Conservation (phyloP, 129 eudicot species). For the Smallanthus sonchifolius region DNA sequence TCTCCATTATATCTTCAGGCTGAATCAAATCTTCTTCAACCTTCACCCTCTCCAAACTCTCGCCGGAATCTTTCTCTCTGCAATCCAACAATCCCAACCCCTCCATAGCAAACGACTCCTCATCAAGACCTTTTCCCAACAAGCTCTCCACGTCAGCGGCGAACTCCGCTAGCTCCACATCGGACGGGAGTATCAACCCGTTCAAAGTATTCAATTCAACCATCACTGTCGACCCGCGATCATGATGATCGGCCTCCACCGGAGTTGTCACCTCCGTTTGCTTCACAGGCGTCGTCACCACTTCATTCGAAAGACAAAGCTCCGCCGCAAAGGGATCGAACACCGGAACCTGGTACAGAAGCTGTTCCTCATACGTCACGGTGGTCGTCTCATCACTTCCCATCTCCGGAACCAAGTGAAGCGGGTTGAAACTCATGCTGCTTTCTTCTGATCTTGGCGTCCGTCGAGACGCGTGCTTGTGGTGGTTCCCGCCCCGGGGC, state of each 20-base stretch:
- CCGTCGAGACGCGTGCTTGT: constrained; percentile 19
- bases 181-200: constrained; percentile 49
- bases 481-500: constrained; percentile 42
- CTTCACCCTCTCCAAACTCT: constrained; percentile 35
- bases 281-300: background rate
- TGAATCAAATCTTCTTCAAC: constrained; percentile 39
- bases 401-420: constrained; percentile 63
- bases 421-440: constrained; percentile 21
- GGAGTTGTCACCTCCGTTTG: constrained; percentile 23
- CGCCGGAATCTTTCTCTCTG: constrained; percentile 9
- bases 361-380: constrained; percentile 57
- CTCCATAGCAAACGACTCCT: constrained; percentile 59
- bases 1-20: constrained; percentile 13
- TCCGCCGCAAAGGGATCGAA: constrained; percentile 60
- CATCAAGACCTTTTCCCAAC: constrained; percentile 66
- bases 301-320: constrained; percentile 31
- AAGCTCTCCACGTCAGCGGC: constrained; percentile 82
- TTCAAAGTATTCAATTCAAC: constrained; percentile 35
- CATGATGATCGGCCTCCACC: background rate
- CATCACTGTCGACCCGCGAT: constrained; percentile 15
- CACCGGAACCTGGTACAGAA: constrained; percentile 65
- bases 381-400: constrained; percentile 41
- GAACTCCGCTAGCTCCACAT: constrained; percentile 70
- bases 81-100: constrained; percentile 52
- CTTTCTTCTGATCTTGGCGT: constrained; percentile 28